These are phyloP conservation scores for Terana coerulea DNA, from an alignment of 768 basidiomycete species.

Conservation along the genomic window DNA sequence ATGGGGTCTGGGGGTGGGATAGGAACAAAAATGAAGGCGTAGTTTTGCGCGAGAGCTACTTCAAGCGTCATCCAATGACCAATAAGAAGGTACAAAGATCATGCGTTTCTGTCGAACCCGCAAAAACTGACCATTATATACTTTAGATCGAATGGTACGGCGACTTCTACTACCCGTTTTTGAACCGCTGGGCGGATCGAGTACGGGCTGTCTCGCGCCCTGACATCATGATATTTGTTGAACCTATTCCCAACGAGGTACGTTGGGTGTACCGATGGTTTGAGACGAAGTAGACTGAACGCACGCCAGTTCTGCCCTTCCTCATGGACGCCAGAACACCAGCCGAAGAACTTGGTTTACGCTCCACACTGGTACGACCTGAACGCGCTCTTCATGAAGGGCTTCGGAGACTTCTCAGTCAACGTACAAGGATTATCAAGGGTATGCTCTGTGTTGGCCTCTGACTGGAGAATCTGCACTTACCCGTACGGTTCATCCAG, in stretches of 20 bases:
- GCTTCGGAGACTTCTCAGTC: constrained; percentile 79
- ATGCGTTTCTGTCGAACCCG: background rate
- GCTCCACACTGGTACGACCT: constrained; percentile 92
- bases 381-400: constrained; percentile 80
- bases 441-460: constrained; percentile 39
- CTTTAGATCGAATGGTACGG: constrained; percentile 79
- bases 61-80: constrained; percentile 61
- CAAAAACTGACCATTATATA: background rate
- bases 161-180: constrained; percentile 80
- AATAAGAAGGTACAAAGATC: constrained; percentile 49
- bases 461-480: background rate
- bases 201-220: constrained; percentile 45
- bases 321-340: constrained; percentile 67
- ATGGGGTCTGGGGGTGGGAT: constrained; percentile 94
- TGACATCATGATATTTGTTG: constrained; percentile 69
- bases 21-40: constrained; percentile 59
- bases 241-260: constrained; percentile 94
- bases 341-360: constrained; percentile 60
- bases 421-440: constrained; percentile 92
- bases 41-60: constrained; percentile 82
- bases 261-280: no score
- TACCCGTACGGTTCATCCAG: constrained; percentile 35
- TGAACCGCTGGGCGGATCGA: constrained; percentile 61
- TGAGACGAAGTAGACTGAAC: no score
- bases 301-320: constrained; percentile 66